Evolutionary conservation across 192 early-diverging fungal species (phyloP).

Genomic region (Physocladia obscura): DNA sequence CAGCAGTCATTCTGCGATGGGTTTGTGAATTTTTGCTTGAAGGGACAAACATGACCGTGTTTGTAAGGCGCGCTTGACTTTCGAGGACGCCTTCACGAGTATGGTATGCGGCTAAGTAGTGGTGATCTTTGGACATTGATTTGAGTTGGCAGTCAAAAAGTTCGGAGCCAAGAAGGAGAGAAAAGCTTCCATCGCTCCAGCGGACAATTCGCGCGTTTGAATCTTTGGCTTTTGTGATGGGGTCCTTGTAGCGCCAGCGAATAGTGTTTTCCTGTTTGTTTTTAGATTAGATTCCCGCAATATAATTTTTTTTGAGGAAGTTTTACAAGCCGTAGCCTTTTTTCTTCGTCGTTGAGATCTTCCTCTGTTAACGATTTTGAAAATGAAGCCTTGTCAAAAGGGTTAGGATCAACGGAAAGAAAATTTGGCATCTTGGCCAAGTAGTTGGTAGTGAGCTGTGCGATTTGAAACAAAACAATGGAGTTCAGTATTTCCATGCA

Average conservation of each 20-base stretch:
- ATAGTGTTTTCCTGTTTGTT: conserved; percentile 76
- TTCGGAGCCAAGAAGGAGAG: conserved; percentile 73
- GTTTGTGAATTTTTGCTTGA: conserved; percentile 51
- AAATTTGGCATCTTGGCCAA: conserved; percentile 60
- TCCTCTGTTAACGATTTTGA: conserved; percentile 14
- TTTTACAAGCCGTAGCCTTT: conserved; percentile 42
- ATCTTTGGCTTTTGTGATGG: conserved; percentile 45
- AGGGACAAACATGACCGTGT: conserved; percentile 68
- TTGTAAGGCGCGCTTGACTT: conserved; percentile 60
- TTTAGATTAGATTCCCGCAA: too few relatives aligned
- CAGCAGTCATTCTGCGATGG: conserved; percentile 65
- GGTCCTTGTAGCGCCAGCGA: conserved; percentile 64
- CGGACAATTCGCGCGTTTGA: conserved; percentile 74
- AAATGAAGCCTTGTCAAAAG: conserved; percentile 63
- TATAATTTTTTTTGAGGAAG: background rate
- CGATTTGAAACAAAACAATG: background rate
- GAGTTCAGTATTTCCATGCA: background rate
- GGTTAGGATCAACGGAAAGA: conserved; percentile 62
- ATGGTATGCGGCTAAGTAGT: conserved; percentile 63
- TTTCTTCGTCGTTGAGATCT: conserved; percentile 39
- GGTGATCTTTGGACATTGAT: conserved; percentile 51
- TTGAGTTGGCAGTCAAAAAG: conserved; percentile 67
- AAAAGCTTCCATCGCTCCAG: conserved; percentile 76
- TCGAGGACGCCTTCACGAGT: conserved; percentile 59
- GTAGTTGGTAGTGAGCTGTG: background rate